Percentiles rank a stretch among this genome's conserved stretches.
Evolutionary conservation across 2,329 filamentous ascomycete genomes (phyloP).

Genomic region (Verticillium alfalfae): DNA sequence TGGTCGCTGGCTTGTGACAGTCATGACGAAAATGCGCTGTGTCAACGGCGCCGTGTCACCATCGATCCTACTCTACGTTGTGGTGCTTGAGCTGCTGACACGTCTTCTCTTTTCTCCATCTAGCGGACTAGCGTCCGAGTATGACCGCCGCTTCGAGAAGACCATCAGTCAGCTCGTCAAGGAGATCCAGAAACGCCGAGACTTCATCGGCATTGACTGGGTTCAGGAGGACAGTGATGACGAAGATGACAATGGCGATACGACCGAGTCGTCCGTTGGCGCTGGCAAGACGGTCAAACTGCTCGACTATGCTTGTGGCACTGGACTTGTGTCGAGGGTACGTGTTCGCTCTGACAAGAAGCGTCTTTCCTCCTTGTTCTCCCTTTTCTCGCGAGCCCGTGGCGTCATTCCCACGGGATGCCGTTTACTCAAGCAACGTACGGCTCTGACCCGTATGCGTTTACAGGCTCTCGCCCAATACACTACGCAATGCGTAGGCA

Average conservation of each 20-base stretch:
- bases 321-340: conserved; percentile 60
- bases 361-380: background rate
- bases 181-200: conserved; percentile 44
- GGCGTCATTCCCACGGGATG: no score
- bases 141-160: conserved; percentile 52
- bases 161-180: conserved; percentile 47
- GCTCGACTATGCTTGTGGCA: conserved; percentile 74
- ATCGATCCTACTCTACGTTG: background rate
- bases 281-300: conserved; percentile 36
- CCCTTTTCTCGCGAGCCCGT: background rate
- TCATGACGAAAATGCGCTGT: background rate
- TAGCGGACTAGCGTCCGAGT: conserved; percentile 47
- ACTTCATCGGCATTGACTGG: conserved; percentile 60
- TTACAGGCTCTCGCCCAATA: conserved; percentile 55
- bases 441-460: background rate
- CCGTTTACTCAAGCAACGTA: no score
- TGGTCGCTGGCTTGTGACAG: background rate
- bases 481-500: conserved; percentile 57
- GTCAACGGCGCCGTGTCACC: background rate
- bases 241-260: conserved; percentile 20
- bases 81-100: background rate
- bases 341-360: conserved; percentile 13
- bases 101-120: background rate
- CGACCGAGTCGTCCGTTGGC: conserved; percentile 5
- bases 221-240: conserved; percentile 29